Evolutionary conservation across 1,284 basidiomycete species (phyloP).

Genomic region (Inonotus hispidus): DNA sequence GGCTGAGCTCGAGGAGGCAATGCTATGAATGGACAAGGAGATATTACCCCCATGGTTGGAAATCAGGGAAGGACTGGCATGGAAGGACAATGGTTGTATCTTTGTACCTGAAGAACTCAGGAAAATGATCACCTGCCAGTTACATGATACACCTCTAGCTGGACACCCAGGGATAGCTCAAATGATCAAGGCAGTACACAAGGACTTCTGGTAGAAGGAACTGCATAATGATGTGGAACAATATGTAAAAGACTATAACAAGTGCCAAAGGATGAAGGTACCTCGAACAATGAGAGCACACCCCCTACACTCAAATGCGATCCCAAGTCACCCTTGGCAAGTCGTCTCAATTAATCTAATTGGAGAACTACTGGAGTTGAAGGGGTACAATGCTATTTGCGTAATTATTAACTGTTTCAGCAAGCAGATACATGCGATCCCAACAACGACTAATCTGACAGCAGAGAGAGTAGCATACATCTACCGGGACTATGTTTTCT

Average conservation of each 20-base stretch:
- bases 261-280: constrained; percentile 17
- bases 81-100: constrained; percentile 5
- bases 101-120: constrained; percentile 17
- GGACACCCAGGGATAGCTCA: constrained; percentile 19
- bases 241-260: constrained; percentile 17
- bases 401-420: constrained; percentile 22
- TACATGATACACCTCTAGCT: constrained; percentile 13
- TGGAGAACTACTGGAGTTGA: constrained; percentile 10
- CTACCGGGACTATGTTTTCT: constrained; percentile 21
- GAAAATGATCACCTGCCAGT: constrained; percentile 2
- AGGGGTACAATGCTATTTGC: constrained; percentile 20
- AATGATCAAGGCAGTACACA: constrained; percentile 9
- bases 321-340: background rate
- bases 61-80: constrained; percentile 13
- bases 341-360: constrained; percentile 20
- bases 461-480: constrained; percentile 11
- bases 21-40: background rate
- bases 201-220: constrained; percentile 21
- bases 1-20: background rate
- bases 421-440: constrained; percentile 18
- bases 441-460: constrained; percentile 20
- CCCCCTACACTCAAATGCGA: constrained; percentile 1
- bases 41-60: too few relatives aligned
- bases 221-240: background rate
- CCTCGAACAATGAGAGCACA: background rate